phyloP scores from a whole-genome alignment of 495 filamentous ascomycete genomes.

The Penicillium riverlandense region DNA sequence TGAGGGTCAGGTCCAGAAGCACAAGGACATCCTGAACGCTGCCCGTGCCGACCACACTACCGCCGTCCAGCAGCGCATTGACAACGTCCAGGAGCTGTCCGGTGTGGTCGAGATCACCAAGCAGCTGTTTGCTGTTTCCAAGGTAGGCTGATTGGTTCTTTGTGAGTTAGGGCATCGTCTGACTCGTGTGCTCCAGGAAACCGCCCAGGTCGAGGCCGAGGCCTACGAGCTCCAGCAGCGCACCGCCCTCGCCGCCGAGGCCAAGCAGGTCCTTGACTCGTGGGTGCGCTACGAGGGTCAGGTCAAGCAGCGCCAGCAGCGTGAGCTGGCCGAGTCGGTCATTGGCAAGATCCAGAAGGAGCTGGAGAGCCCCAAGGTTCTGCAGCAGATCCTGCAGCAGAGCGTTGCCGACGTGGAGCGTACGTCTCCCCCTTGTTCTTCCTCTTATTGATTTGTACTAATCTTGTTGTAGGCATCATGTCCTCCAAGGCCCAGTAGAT shows the following conservation, averaged over 20 bases:
- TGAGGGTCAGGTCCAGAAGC: constrained; percentile 74
- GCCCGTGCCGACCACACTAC: constrained; percentile 89
- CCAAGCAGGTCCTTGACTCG: constrained; percentile 90
- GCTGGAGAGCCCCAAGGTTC: constrained; percentile 89
- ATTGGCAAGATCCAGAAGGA: constrained; percentile 98
- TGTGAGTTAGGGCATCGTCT: background rate
- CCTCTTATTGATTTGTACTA: constrained; percentile 10
- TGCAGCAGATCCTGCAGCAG: constrained; percentile 94
- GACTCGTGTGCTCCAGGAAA: constrained; percentile 61
- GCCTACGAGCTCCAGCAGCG: constrained; percentile 95
- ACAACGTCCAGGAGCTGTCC: constrained; percentile 85
- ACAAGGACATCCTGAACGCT: constrained; percentile 86
- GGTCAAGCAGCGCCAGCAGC: constrained; percentile 97
- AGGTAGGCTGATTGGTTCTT: constrained; percentile 48
- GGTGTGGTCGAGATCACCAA: constrained; percentile 95
- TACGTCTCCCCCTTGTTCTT: constrained; percentile 41
- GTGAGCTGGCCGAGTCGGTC: constrained; percentile 83
- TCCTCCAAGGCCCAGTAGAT: constrained; percentile 47
- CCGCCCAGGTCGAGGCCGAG: constrained; percentile 88
- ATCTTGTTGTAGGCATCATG: constrained; percentile 40
- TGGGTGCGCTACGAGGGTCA: constrained; percentile 98
- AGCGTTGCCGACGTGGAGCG: constrained; percentile 93
- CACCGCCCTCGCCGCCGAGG: constrained; percentile 82
- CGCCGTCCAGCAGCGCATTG: constrained; percentile 89
- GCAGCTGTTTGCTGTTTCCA: constrained; percentile 93